phyloP scores from a whole-genome alignment of 768 basidiomycete genomes.

The Coprinopsis marcescibilis region DNA sequence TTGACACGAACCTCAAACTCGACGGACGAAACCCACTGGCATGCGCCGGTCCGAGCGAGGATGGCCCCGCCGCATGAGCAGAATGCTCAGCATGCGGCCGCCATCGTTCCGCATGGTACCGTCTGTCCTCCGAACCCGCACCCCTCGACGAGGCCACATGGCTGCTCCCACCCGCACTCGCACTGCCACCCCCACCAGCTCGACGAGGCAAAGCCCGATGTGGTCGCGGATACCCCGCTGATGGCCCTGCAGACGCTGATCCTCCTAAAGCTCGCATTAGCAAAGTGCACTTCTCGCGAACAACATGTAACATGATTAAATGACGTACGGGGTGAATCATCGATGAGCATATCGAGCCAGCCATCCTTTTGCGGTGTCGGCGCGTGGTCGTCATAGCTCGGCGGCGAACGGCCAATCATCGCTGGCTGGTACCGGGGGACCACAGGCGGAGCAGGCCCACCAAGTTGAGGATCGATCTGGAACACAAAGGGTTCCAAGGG shows the following conservation, averaged over 20 bases:
- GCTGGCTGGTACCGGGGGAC: no score
- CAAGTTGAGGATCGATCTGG: neutral
- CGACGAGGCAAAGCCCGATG: neutral
- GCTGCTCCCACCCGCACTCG: neutral
- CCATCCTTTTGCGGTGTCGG: neutral
- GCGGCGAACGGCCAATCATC: no score
- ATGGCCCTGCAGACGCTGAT: neutral
- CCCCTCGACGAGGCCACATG: neutral
- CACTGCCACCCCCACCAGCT: neutral
- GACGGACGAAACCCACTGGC: neutral
- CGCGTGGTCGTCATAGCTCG: neutral
- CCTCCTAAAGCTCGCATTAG: neutral
- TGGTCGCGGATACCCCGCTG: neutral
- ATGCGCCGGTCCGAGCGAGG: neutral
- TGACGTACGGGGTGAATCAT: conserved; percentile 1
- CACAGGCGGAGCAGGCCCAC: neutral
- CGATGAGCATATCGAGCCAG: conserved; percentile 3
- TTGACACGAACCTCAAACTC: neutral
- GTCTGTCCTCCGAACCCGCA: neutral
- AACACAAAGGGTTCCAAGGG: neutral
- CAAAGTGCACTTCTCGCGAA: neutral
- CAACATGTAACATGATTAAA: neutral
- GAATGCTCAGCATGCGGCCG: neutral
- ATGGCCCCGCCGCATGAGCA: no score
- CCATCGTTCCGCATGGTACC: neutral